Evolutionary conservation across 2,329 filamentous ascomycete species (phyloP), one percentile per base, ranked within the genome.

Genomic region (Emergomyces africanus): DNA sequence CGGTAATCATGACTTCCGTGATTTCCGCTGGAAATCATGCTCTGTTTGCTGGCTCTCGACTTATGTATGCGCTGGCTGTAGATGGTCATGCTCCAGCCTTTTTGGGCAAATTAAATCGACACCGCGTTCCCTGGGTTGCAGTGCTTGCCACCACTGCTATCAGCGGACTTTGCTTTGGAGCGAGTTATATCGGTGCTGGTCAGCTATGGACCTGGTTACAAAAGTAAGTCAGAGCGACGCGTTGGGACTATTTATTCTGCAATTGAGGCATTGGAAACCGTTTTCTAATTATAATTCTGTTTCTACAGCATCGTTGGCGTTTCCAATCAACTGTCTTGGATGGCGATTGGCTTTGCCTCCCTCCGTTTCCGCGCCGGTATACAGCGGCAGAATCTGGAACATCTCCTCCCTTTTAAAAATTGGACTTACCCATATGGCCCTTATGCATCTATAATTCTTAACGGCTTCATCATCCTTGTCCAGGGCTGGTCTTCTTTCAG

Each of bases 201-300:
- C 77, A 86, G 63, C 70, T 86, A 4, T 86, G 83, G 83, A 79
- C 77, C 0, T 86, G 84, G 83, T 70, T 86, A 20, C 83, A 86
- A 66, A 85, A 86, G 78, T 80, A 70, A 65, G 74, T 68, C 42
- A 15, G n/a, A 55, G 14, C 53, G 28, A 30, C 30, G 23, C 49
- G n/a, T 8, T 23, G 28, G 5, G 20, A 20, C 30, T 14, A 33
- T n/a, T 35, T n/a, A n/a, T n/a, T 20, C 8, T 9, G 12, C 9
- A 20, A n/a, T 12, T 20, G 5, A 33, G 30, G 12, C 15, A 20
- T 20, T 48, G 8, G n/a, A 35, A 10, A 3, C 57, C 15, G 4
- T 35, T 35, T 30, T 41, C 20, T 39, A 58, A 14, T 49, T 50
- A n/a, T 23, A 39, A 57, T 18, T 49, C 50, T n/a, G 28, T 57